Evolutionary conservation across 1,284 basidiomycete genomes (phyloP), one percentile per base, ranked within the genome.

Genomic region (Malassezia psittaci): DNA sequence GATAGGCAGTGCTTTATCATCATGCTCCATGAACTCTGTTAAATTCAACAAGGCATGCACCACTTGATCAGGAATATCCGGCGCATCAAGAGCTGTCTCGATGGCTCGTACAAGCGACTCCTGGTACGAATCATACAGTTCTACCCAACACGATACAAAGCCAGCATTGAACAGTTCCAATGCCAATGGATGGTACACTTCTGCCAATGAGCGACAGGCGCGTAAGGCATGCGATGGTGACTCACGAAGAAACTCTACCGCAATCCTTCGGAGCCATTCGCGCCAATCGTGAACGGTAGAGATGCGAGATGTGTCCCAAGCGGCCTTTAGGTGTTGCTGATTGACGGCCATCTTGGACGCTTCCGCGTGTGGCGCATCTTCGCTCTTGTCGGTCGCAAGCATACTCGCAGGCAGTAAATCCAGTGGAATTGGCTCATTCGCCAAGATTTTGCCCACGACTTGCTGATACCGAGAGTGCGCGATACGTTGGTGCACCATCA

Each of bases 1-100:
- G 64, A 98, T 96, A 0, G 90, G 90, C 1, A 98, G 79, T 1
- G 88, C 83, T 74, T 96, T 96, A 75, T 98, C 94, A 76, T 98
- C 93, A 68, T 96, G 94, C 76, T 98, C 94, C 88, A 98, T 96
- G 75, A 98, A 98, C 76, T 99, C 94, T 8, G 91, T 90, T n/a
- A 98, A 80, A 75, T 91, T 91, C 59, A 99, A 82, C 32, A 98
- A 79, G 45, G 88, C 83, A 73, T 96, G 89, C n/a, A 94, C 88
- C 33, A 98, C 81, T 52, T 96, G 91, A 3, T 88, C 82, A 0
- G 93, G 89, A 2, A 89, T 84, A 4, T 81, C 83, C 11, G 81
- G 79, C 80, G 89, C 59, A 21, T 85, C 88, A 63, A 98, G 86
- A 0, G 94, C 93, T 53, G 78, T 79, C 72, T 96, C 89, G 48